Conservation (phyloP, 129 eudicot species). For the Oenanthe sinensis region DNA sequence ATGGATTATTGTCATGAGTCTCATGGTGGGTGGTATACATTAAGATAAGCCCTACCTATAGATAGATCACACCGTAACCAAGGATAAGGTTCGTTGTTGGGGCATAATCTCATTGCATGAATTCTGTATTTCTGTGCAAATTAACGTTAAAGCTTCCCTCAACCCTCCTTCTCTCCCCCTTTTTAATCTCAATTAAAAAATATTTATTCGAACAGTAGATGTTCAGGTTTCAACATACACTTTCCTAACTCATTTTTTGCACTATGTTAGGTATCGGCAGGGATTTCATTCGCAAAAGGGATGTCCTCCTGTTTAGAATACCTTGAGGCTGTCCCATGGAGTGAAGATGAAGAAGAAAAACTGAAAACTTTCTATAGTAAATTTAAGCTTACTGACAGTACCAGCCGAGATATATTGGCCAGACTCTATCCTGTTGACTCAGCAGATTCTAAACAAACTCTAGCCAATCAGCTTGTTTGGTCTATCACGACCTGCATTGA, state of each 20-base stretch:
- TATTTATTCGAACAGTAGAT: background rate
- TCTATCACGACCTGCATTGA: constrained; percentile 39
- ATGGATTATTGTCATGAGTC: background rate
- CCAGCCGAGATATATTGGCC: constrained; percentile 33
- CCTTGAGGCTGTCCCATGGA: constrained; percentile 68
- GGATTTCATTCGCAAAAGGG: constrained; percentile 40
- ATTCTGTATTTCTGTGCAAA: background rate
- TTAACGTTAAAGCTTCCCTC: background rate
- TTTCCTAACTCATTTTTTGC: background rate
- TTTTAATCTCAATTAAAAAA: background rate
- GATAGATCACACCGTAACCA: background rate
- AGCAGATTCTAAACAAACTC: constrained; percentile 26
- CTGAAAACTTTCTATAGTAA: constrained; percentile 34
- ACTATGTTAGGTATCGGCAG: constrained; percentile 41
- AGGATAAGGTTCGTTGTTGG: background rate
- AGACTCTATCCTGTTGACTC: constrained; percentile 30
- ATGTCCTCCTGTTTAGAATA: constrained; percentile 44
- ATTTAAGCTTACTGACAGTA: constrained; percentile 30
- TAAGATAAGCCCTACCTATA: background rate
- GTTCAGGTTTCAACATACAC: background rate
- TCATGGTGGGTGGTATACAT: background rate
- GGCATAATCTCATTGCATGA: background rate
- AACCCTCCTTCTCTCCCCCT: background rate
- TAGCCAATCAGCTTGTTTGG: constrained; percentile 38
- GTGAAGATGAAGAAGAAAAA: constrained; percentile 68